phyloP scores from a whole-genome alignment of 345 rosid species.

The Boechera divaricarpa region DNA sequence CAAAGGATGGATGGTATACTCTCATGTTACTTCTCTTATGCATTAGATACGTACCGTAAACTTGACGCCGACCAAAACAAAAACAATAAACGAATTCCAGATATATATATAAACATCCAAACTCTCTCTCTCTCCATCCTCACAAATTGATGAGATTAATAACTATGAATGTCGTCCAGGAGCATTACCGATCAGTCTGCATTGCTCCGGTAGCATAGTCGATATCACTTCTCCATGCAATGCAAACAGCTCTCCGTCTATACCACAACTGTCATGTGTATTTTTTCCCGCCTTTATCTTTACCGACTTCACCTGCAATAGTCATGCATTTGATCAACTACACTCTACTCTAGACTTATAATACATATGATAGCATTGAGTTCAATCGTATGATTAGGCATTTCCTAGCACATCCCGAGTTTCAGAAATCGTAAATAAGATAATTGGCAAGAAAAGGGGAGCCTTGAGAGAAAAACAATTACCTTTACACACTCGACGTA shows the following conservation, averaged over 20 bases:
- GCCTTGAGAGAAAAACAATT: conserved; percentile 2
- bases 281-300: conserved; percentile 80
- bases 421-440: neutral
- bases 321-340: conserved; percentile 11
- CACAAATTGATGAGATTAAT: conserved; percentile 33
- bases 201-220: conserved; percentile 88
- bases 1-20: conserved; percentile 33
- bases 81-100: conserved; percentile 8
- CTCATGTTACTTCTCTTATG: conserved; percentile 27
- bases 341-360: conserved; percentile 5
- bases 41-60: conserved; percentile 23
- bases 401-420: neutral
- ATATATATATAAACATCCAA: conserved; percentile 35
- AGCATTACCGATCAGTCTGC: conserved; percentile 84
- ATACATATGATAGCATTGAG: neutral
- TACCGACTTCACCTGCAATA: conserved; percentile 85
- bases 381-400: conserved; percentile 13
- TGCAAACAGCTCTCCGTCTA: conserved; percentile 88
- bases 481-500: conserved; percentile 98
- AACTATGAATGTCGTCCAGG: conserved; percentile 50
- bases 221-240: conserved; percentile 87
- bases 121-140: conserved; percentile 24
- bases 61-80: conserved; percentile 30
- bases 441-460: neutral
- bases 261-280: conserved; percentile 85